Conservation (phyloP, 805 yeast species). For the Wickerhamiella sergipiensis region DNA sequence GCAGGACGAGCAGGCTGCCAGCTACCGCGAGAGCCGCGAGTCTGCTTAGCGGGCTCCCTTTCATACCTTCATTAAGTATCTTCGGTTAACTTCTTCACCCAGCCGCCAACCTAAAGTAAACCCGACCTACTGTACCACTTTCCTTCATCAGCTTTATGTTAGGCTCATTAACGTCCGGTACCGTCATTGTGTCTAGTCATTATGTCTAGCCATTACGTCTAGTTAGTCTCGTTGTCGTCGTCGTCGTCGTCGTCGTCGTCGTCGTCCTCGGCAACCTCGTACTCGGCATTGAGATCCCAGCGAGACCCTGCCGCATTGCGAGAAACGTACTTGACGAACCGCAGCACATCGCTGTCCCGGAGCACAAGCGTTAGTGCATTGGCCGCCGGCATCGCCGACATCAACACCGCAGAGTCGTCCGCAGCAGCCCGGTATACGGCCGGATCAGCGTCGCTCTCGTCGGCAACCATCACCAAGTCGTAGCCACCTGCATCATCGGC, state of each 20-base stretch:
- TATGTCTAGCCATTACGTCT: too few species aligned
- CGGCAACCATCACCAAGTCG: conserved; percentile 63
- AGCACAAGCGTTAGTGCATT: conserved; percentile 64
- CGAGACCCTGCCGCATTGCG: conserved; percentile 77
- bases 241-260: conserved; percentile 28
- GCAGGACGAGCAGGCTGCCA: conserved; percentile 37
- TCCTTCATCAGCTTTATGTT: too few species aligned
- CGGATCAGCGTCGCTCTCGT: conserved; percentile 53
- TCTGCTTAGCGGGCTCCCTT: neutral
- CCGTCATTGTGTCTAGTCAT: too few species aligned
- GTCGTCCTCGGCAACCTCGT: conserved; percentile 49
- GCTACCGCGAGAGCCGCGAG: conserved; percentile 21
- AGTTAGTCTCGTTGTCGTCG: conserved; percentile 1
- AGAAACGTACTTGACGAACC: conserved; percentile 86
- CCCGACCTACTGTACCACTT: too few species aligned
- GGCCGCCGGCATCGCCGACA: conserved; percentile 73
- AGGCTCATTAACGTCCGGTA: too few species aligned
- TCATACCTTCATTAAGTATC: neutral
- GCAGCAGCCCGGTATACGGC: conserved; percentile 60
- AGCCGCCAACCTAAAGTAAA: too few species aligned
- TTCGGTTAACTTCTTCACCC: neutral
- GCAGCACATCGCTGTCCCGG: conserved; percentile 75
- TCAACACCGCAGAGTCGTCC: conserved; percentile 62
- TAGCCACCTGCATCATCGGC: conserved; percentile 79
- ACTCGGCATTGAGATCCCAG: conserved; percentile 77